These are phyloP conservation scores for Mycena floridula DNA, from an alignment of 768 basidiomycete species.

Conservation along the genomic window DNA sequence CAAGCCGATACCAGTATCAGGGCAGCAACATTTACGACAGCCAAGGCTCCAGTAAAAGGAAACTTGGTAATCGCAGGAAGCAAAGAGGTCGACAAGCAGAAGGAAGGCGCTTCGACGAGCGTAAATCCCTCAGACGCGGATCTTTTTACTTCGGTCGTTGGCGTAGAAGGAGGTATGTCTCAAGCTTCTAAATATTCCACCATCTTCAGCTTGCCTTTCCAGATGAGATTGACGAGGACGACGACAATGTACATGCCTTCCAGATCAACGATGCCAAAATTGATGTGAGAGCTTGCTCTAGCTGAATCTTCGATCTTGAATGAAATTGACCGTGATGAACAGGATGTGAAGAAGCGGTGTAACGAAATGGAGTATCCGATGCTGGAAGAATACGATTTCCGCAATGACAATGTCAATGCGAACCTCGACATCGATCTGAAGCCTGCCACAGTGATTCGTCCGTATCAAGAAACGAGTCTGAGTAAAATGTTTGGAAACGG, in stretches of 20 bases:
- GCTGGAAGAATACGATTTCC: constrained; percentile 98
- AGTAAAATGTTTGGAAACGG: constrained; percentile 99
- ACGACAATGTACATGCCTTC: constrained; percentile 95
- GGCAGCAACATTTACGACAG: constrained; percentile 68
- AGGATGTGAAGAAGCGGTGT: constrained; percentile 96
- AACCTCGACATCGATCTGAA: constrained; percentile 98
- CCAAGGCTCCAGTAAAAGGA: constrained; percentile 78
- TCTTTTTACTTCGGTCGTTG: constrained; percentile 93
- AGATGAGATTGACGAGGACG: constrained; percentile 98
- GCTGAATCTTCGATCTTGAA: constrained; percentile 1
- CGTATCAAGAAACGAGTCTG: constrained; percentile 97
- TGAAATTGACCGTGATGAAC: constrained; percentile 6
- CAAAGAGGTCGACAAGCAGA: constrained; percentile 67
- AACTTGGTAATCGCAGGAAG: constrained; percentile 86
- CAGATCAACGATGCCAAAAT: constrained; percentile 93
- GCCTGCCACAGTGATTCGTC: constrained; percentile 93
- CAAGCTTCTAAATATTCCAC: neutral
- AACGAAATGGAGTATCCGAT: constrained; percentile 97
- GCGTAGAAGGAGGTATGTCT: constrained; percentile 75
- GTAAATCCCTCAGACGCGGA: constrained; percentile 54
- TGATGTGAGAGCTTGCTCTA: constrained; percentile 50
- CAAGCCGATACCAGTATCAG: constrained; percentile 72
- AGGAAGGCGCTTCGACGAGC: constrained; percentile 34
- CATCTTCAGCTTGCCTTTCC: constrained; percentile 1
- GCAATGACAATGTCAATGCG: constrained; percentile 93